phyloP scores from a whole-genome alignment of 1,284 basidiomycete genomes.

The Vanrija sp. region DNA sequence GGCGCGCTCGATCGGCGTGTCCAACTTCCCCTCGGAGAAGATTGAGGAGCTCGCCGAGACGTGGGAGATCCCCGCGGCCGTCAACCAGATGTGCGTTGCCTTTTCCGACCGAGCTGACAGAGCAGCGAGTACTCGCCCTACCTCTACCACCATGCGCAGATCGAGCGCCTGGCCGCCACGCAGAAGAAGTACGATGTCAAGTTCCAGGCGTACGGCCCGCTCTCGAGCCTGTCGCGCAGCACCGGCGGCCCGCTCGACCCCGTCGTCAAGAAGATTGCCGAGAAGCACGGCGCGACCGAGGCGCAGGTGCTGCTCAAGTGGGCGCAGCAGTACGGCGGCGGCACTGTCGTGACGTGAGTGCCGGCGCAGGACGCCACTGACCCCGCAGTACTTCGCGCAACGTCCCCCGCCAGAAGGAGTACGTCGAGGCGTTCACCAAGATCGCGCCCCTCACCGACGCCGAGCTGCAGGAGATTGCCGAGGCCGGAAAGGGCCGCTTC shows the following conservation, averaged over 20 bases:
- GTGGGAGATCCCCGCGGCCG: constrained; percentile 59
- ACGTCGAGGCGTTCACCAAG: constrained; percentile 55
- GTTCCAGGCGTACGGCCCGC: constrained; percentile 61
- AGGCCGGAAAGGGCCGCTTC: constrained; percentile 35
- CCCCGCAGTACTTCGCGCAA: constrained; percentile 59
- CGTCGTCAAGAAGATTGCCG: constrained; percentile 55
- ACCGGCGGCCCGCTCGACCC: constrained; percentile 58
- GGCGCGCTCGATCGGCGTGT: constrained; percentile 75
- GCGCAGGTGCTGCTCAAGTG: constrained; percentile 45
- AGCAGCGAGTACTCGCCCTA: constrained; percentile 81
- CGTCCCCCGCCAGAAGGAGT: constrained; percentile 62
- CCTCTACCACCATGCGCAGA: constrained; percentile 58
- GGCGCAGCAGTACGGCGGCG: constrained; percentile 37
- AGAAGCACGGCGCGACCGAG: constrained; percentile 26
- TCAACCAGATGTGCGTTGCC: constrained; percentile 62
- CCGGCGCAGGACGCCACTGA: not conserved
- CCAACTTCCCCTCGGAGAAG: constrained; percentile 69
- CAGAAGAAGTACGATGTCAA: constrained; percentile 62
- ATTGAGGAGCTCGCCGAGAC: constrained; percentile 60
- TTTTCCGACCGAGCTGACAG: not conserved
- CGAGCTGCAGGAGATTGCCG: constrained; percentile 51
- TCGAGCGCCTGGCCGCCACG: constrained; percentile 55
- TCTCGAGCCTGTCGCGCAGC: constrained; percentile 50
- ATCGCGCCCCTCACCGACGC: constrained; percentile 59
- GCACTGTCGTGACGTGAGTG: constrained; percentile 61